Evolutionary conservation across 2,329 filamentous ascomycete genomes (phyloP).

Genomic region (Cladosporium sp.): DNA sequence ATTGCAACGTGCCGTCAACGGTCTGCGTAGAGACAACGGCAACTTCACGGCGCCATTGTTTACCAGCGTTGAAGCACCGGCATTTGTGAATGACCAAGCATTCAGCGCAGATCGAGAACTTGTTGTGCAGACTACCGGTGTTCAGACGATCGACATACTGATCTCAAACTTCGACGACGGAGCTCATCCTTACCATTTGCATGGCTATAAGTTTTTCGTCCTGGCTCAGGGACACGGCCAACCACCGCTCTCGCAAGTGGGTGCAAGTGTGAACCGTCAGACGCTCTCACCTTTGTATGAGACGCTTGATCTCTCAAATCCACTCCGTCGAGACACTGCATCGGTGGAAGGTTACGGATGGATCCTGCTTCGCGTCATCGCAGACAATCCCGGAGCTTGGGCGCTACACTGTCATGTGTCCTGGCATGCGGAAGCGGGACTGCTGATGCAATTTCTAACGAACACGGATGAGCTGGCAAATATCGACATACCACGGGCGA

Average conservation of each 20-base stretch:
- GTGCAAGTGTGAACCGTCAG: constrained; percentile 19
- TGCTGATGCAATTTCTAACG: constrained; percentile 55
- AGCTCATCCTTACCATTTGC: constrained; percentile 31
- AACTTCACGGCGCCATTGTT: constrained; percentile 19
- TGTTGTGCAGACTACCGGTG: constrained; percentile 32
- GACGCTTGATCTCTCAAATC: constrained; percentile 34
- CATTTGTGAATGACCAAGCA: constrained; percentile 26
- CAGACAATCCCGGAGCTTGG: constrained; percentile 55
- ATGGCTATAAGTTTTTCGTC: constrained; percentile 33
- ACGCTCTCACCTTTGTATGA: constrained; percentile 28
- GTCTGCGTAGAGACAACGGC: constrained; percentile 30
- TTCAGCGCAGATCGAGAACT: constrained; percentile 28
- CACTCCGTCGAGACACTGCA: constrained; percentile 48
- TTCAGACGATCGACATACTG: constrained; percentile 33
- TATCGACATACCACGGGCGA: constrained; percentile 41
- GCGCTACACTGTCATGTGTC: constrained; percentile 54
- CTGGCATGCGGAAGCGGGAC: constrained; percentile 54
- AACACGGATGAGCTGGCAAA: constrained; percentile 40
- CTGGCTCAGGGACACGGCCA: constrained; percentile 31
- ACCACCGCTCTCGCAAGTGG: constrained; percentile 21
- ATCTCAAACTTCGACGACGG: constrained; percentile 33
- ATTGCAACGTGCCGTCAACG: constrained; percentile 46
- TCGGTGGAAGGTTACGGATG: constrained; percentile 51
- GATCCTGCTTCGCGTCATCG: constrained; percentile 48
- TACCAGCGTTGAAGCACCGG: not conserved